Conservation (phyloP, 495 filamentous ascomycete genomes). For the Neurospora tetraspora region DNA sequence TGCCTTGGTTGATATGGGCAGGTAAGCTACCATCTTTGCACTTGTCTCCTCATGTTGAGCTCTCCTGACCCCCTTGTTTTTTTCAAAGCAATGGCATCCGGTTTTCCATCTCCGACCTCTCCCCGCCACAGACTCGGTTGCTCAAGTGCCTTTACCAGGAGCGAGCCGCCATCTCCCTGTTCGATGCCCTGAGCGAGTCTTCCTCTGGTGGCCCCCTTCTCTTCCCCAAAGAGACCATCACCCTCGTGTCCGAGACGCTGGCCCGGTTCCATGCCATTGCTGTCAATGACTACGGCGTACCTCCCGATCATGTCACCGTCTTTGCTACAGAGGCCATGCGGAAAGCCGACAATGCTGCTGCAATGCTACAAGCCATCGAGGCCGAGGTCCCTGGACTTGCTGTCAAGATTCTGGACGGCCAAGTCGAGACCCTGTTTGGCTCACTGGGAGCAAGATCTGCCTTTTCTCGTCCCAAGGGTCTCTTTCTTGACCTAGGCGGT, state of each 20-base stretch:
- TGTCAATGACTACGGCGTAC: constrained; percentile 51
- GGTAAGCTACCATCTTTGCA: constrained; percentile 33
- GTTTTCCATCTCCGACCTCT: constrained; percentile 78
- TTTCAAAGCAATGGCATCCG: constrained; percentile 78
- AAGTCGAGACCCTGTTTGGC: constrained; percentile 74
- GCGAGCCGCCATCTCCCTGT: constrained; percentile 75
- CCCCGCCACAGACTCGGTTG: constrained; percentile 56
- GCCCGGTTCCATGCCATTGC: constrained; percentile 68
- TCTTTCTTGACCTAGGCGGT: constrained; percentile 85
- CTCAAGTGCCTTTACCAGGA: constrained; percentile 69
- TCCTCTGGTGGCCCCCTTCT: constrained; percentile 28
- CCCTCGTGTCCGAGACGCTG: constrained; percentile 51
- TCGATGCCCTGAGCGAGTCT: constrained; percentile 60
- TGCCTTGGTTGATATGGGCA: constrained; percentile 66
- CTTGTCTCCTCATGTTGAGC: neutral
- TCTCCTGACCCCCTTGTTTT: neutral
- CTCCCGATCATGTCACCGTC: constrained; percentile 50
- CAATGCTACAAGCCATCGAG: constrained; percentile 55
- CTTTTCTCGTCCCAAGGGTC: constrained; percentile 46
- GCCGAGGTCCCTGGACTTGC: constrained; percentile 45
- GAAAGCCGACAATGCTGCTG: constrained; percentile 60
- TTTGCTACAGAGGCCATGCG: constrained; percentile 87
- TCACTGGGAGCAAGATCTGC: constrained; percentile 74
- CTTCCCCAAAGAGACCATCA: constrained; percentile 56
- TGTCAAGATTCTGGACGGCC: constrained; percentile 64